Evolutionary conservation across 192 early-diverging fungal genomes (phyloP).

Genomic region (Backusella tuberculispora): DNA sequence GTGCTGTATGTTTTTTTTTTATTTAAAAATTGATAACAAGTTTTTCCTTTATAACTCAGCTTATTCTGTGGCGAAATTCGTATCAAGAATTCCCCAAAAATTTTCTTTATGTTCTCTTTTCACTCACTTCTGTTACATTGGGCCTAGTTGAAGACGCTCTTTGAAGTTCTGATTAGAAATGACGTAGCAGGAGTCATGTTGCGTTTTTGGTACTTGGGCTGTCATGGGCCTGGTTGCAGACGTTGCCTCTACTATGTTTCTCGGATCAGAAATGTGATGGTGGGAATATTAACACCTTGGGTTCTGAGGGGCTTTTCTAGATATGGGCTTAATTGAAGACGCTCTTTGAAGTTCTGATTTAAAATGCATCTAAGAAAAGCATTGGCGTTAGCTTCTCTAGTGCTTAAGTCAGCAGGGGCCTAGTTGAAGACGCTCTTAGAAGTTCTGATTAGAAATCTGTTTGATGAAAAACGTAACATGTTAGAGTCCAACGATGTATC

Average conservation of each 20-base stretch:
- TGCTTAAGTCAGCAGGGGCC: too few relatives aligned
- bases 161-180: too few relatives aligned
- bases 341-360: too few relatives aligned
- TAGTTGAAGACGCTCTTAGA: conserved; percentile 20
- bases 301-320: conserved; percentile 9
- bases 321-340: too few relatives aligned
- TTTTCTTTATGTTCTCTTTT: too few relatives aligned
- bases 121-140: conserved; percentile 14
- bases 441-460: conserved; percentile 17
- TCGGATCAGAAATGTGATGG: not conserved
- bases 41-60: too few relatives aligned
- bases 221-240: conserved; percentile 1
- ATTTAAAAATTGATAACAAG: too few relatives aligned
- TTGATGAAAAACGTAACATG: conserved; percentile 23
- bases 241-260: conserved; percentile 11
- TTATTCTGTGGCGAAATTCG: too few relatives aligned
- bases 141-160: conserved; percentile 10
- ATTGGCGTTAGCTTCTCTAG: too few relatives aligned
- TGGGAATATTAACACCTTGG: conserved; percentile 4
- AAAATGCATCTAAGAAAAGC: too few relatives aligned
- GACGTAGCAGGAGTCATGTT: conserved; percentile 1
- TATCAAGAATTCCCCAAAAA: too few relatives aligned
- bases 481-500: not conserved
- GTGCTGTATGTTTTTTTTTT: too few relatives aligned
- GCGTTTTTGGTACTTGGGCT: conserved; percentile 8